These are phyloP conservation scores for Candida argentea DNA, from an alignment of 805 yeast genomes.

Conservation along the genomic window DNA sequence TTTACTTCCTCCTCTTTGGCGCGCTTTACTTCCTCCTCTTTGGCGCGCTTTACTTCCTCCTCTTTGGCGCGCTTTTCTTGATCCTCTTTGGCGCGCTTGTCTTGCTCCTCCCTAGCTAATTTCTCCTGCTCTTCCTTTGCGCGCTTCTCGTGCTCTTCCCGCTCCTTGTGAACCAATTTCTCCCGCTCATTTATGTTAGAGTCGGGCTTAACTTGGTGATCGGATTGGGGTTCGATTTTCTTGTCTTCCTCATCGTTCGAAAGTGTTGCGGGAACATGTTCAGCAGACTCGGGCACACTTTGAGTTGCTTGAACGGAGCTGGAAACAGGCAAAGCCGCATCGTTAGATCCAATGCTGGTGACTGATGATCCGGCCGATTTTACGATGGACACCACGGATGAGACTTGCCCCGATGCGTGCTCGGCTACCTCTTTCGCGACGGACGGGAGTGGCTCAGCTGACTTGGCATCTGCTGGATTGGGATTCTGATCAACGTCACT, in stretches of 20 bases:
- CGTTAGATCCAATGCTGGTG: neutral
- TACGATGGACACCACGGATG: too few relatives aligned
- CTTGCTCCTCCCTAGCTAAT: too few relatives aligned
- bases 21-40: too few relatives aligned
- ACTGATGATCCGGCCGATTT: too few relatives aligned
- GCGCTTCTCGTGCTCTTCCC: too few relatives aligned
- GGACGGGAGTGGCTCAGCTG: constrained; percentile 2
- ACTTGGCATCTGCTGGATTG: constrained; percentile 1
- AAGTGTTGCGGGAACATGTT: neutral
- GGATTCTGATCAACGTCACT: constrained; percentile 2
- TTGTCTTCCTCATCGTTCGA: neutral
- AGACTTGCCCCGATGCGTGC: too few relatives aligned
- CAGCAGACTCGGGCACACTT: constrained; percentile 1
- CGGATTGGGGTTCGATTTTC: neutral
- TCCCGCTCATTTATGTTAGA: neutral
- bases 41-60: too few relatives aligned
- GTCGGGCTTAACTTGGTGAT: neutral
- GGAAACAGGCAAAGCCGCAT: neutral
- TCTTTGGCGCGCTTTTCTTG: too few relatives aligned
- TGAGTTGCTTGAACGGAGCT: neutral
- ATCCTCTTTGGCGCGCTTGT: too few relatives aligned
- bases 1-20: neutral
- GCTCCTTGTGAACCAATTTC: constrained; percentile 1
- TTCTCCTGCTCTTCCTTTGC: too few relatives aligned
- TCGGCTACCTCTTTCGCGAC: constrained; percentile 1